Conservation (phyloP, 495 filamentous ascomycete genomes). For the Lichenothelia convexa region DNA sequence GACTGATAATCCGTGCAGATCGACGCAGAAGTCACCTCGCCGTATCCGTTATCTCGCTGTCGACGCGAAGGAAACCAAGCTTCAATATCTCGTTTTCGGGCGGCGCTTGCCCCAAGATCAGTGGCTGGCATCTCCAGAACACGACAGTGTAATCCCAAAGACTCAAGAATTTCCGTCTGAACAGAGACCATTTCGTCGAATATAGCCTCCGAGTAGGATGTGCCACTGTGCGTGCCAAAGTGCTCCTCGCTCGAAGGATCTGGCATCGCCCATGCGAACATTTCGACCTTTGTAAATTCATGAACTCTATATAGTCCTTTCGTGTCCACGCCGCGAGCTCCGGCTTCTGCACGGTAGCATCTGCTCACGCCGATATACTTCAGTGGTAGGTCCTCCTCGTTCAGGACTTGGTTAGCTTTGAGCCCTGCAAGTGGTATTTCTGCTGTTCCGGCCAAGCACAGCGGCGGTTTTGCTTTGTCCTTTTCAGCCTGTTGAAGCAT, state of each 20-base stretch:
- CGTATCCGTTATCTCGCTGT: slow-evolving; percentile 62
- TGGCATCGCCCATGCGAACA: slow-evolving; percentile 72
- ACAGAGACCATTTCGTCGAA: slow-evolving; percentile 73
- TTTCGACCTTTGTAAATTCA: slow-evolving; percentile 95
- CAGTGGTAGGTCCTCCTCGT: slow-evolving; percentile 44
- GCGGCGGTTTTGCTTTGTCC: slow-evolving; percentile 44
- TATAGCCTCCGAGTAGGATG: slow-evolving; percentile 17
- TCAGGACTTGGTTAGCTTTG: slow-evolving; percentile 54
- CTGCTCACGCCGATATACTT: slow-evolving; percentile 69
- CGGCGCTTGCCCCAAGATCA: slow-evolving; percentile 77
- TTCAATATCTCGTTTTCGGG: slow-evolving; percentile 80
- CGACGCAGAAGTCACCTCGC: slow-evolving; percentile 78
- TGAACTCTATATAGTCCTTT: slow-evolving; percentile 97
- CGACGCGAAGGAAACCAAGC: slow-evolving; percentile 76
- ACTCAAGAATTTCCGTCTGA: slow-evolving; percentile 62
- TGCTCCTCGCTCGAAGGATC: slow-evolving; percentile 6
- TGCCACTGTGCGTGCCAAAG: slow-evolving; percentile 2
- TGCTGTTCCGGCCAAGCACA: slow-evolving; percentile 67
- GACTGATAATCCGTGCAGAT: slow-evolving; percentile 93
- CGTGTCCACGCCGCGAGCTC: slow-evolving; percentile 68
- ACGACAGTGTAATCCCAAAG: slow-evolving; percentile 66
- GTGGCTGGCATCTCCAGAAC: slow-evolving; percentile 79
- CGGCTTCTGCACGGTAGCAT: slow-evolving; percentile 88
- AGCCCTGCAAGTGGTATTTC: slow-evolving; percentile 90
- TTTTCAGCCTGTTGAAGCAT: slow-evolving; percentile 40